Conservation (phyloP, 805 yeast species). For the Maudiozyma pseudohumilis region DNA sequence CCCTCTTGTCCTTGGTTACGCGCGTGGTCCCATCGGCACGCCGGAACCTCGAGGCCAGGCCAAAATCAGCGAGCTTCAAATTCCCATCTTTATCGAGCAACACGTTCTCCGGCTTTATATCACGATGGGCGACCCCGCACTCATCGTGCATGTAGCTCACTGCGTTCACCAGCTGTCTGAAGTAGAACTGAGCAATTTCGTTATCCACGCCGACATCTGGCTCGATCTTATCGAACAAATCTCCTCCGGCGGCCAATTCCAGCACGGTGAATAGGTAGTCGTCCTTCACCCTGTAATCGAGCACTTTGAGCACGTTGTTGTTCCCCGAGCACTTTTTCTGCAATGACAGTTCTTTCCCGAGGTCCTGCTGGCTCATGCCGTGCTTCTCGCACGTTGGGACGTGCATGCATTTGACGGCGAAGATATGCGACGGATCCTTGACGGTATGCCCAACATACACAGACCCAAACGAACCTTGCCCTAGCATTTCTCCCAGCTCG, state of each 20-base stretch:
- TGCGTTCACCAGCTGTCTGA: conserved; percentile 54
- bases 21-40: conserved; percentile 40
- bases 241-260: conserved; percentile 69
- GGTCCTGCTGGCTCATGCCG: conserved; percentile 33
- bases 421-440: conserved; percentile 30
- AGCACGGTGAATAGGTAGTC: conserved; percentile 42
- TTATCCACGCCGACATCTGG: conserved; percentile 63
- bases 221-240: conserved; percentile 67
- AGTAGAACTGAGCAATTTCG: conserved; percentile 59
- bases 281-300: conserved; percentile 43
- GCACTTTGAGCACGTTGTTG: conserved; percentile 47
- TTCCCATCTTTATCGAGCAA: conserved; percentile 55
- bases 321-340: conserved; percentile 51
- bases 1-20: conserved; percentile 45
- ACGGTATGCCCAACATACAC: conserved; percentile 41
- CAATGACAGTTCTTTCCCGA: conserved; percentile 46
- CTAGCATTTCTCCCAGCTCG: conserved; percentile 43
- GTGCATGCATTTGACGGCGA: conserved; percentile 53
- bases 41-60: conserved; percentile 54
- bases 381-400: conserved; percentile 28
- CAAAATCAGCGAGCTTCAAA: conserved; percentile 68
- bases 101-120: conserved; percentile 68
- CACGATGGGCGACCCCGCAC: conserved; percentile 65
- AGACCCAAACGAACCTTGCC: conserved; percentile 60
- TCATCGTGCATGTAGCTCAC: conserved; percentile 48